A percentile compares a stretch with the other conserved stretches of the same genome.
Conservation (phyloP, 2,329 filamentous ascomycete genomes). For the Sphaerostilbella broomeana region DNA sequence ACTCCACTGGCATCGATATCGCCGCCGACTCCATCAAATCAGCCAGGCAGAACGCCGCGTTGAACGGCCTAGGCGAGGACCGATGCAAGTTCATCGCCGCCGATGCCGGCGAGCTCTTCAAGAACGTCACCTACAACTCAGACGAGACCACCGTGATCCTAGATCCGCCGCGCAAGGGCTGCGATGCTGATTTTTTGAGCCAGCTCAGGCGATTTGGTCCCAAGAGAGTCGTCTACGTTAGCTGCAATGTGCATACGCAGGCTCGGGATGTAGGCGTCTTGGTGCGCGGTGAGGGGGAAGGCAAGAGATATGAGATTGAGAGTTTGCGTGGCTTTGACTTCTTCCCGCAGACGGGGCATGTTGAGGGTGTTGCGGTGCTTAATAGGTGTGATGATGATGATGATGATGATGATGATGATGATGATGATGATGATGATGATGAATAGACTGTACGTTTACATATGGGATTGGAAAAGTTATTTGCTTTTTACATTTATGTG, state of each 20-base stretch:
- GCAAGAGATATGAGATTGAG: conserved; percentile 72
- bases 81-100: conserved; percentile 83
- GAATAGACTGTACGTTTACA: neutral
- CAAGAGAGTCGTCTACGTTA: conserved; percentile 81
- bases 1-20: conserved; percentile 87
- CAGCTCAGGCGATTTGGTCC: conserved; percentile 78
- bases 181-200: conserved; percentile 73
- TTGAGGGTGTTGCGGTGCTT: conserved; percentile 61
- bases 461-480: neutral
- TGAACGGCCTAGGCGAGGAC: conserved; percentile 62
- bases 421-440: neutral
- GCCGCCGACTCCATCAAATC: conserved; percentile 69
- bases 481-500: neutral
- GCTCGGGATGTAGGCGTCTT: conserved; percentile 85
- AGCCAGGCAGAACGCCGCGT: conserved; percentile 68
- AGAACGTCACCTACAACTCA: conserved; percentile 62
- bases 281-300: conserved; percentile 57
- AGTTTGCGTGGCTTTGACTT: conserved; percentile 92
- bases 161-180: conserved; percentile 94
- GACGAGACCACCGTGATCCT: conserved; percentile 89
- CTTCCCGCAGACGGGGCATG: conserved; percentile 79
- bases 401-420: no score
- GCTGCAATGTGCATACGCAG: conserved; percentile 97
- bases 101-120: conserved; percentile 79
- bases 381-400: conserved; percentile 56